Evolutionary conservation across 139 green algal species (phyloP), one percentile per base, ranked within the genome.

Genomic region (Coelastrella sp.): DNA sequence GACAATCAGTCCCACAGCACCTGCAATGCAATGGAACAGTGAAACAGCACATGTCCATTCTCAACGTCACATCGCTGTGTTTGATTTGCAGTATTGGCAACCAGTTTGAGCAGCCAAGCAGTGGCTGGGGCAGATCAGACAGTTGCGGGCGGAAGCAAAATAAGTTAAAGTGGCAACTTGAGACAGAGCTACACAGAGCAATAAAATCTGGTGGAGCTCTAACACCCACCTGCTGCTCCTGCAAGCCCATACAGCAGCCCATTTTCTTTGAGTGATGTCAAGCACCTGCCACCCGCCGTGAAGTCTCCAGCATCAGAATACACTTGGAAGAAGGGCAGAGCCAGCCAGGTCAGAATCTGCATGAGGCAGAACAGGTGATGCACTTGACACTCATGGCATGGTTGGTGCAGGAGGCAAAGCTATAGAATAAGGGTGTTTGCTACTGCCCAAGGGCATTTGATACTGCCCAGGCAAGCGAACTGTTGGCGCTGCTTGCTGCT

Each of bases 231-330:
- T 81, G 84, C 82, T 24, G 82, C 89, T 12, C 94, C 96, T 9
- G 98, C 93, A 11, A 95, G 92, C 9, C 93, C 93, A 74, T 97
- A 99, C 66, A 98, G 95, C 15, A 97, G 91, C 7, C 94, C 94
- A 61, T 98, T 97, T 65, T 95, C 92, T 94, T 95, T 91, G 14
- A 91, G 66, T 19, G 70, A 85, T 25, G 88, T 91, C 73, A 86
- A 17, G 60, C 83, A 93, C 87, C 90, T 92, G 66, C 82, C 91
- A 49, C 91, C 73, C 0, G 96, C 84, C 4, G 94, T 98, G 91
- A 99, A 99, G 86, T 98, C 95, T 4, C 97, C 97, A 6, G 97
- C 95, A 70, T 99, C 95, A n/a, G 92, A 88, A 87, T 98, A 99
- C 22, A 96, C 94, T 78, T 98, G 96, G 73, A 96, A 94, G 72